phyloP scores from a whole-genome alignment of 768 basidiomycete genomes.

The Gloeopeniophorella convolvens region DNA sequence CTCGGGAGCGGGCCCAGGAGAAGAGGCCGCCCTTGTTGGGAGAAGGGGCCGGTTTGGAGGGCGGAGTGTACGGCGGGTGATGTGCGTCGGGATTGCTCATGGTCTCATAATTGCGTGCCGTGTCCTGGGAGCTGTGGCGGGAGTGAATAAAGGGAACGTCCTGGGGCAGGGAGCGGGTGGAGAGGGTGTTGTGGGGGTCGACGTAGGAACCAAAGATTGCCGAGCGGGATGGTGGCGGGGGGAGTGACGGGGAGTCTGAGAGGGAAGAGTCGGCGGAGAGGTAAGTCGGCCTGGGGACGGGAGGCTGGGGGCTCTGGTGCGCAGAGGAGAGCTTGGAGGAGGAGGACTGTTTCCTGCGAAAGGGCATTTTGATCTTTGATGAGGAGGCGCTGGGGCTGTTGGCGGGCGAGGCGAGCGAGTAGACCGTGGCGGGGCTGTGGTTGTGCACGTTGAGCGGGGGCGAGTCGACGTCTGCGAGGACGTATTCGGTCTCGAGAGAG shows the following conservation, averaged over 20 bases:
- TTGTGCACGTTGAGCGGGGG: constrained; percentile 3
- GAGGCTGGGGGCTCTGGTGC: constrained; percentile 29
- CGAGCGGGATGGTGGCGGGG: constrained; percentile 57
- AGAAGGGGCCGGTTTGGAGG: constrained; percentile 23
- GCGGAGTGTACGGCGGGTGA: constrained; percentile 1
- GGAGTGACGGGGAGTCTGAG: constrained; percentile 35
- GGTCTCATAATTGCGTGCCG: constrained; percentile 19
- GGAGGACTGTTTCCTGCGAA: constrained; percentile 31
- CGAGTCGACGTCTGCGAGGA: constrained; percentile 14
- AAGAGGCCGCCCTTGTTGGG: constrained; percentile 35
- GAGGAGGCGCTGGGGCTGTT: constrained; percentile 29
- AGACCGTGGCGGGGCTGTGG: too few relatives aligned
- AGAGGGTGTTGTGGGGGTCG: constrained; percentile 44
- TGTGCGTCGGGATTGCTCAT: constrained; percentile 20
- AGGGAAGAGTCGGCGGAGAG: constrained; percentile 37
- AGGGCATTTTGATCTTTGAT: constrained; percentile 40
- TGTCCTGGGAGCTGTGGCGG: constrained; percentile 1
- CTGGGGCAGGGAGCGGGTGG: constrained; percentile 59
- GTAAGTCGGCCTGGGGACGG: constrained; percentile 14
- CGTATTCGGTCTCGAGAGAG: constrained; percentile 18
- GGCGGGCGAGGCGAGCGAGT: constrained; percentile 16
- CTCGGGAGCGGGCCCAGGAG: constrained; percentile 37
- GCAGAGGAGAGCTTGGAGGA: constrained; percentile 22
- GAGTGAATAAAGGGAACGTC: constrained; percentile 15
- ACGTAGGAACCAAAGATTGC: constrained; percentile 57